These are phyloP conservation scores for Phylloporus sp. DNA, from an alignment of 1,284 basidiomycete genomes.

Conservation along the genomic window DNA sequence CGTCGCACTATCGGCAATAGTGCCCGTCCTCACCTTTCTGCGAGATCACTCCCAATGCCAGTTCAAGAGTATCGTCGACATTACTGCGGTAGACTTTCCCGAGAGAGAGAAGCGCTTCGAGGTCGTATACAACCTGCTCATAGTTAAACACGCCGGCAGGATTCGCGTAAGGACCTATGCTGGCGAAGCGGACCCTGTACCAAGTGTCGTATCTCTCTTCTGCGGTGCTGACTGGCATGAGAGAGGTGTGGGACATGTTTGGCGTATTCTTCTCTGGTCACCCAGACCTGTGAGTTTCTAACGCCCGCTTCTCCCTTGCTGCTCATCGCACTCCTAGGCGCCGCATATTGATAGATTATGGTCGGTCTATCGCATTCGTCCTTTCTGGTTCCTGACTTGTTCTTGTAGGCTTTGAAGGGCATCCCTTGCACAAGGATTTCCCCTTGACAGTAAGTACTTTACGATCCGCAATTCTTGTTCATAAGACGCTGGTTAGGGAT, in stretches of 20 bases:
- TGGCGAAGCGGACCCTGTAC: conserved; percentile 94
- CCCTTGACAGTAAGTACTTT: conserved; percentile 81
- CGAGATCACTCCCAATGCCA: conserved; percentile 97
- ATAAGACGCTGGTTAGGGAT: conserved; percentile 65
- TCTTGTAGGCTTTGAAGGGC: conserved; percentile 91
- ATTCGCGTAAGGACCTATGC: conserved; percentile 99
- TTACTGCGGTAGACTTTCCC: conserved; percentile 96
- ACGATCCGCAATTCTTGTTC: conserved; percentile 3
- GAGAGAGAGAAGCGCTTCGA: conserved; percentile 95
- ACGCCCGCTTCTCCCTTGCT: conserved; percentile 6
- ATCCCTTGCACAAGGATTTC: conserved; percentile 98
- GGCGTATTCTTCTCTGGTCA: conserved; percentile 97
- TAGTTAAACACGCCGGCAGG: conserved; percentile 76
- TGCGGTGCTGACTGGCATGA: conserved; percentile 98
- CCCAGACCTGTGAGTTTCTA: conserved; percentile 84
- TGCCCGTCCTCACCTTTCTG: conserved; percentile 92
- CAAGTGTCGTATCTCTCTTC: conserved; percentile 83
- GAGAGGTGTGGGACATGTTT: conserved; percentile 97
- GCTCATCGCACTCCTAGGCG: conserved; percentile 60
- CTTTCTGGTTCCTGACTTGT: conserved; percentile 19
- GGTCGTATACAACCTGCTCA: conserved; percentile 95
- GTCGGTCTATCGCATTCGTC: conserved; percentile 48
- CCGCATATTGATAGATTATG: conserved; percentile 98
- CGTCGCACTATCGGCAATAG: conserved; percentile 81
- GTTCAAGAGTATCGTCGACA: conserved; percentile 93